These are phyloP conservation scores for Penicillium crustosum DNA, from an alignment of 2,329 filamentous ascomycete species.

Conservation along the genomic window DNA sequence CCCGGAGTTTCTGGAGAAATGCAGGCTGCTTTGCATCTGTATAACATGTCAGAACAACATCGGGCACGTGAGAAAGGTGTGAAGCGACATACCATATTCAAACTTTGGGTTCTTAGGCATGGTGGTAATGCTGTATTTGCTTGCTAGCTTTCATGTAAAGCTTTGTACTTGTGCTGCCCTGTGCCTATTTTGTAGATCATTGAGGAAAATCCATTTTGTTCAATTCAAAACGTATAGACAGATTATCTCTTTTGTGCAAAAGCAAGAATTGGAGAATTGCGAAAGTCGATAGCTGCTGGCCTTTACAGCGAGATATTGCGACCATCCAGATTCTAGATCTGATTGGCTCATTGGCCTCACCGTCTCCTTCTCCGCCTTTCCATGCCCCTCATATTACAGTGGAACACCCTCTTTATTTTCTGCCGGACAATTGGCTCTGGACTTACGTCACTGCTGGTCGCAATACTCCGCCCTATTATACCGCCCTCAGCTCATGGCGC, in stretches of 20 bases:
- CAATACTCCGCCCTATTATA: constrained; percentile 1
- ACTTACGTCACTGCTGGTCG: background rate
- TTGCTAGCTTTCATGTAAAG: constrained; percentile 13
- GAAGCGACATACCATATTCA: constrained; percentile 39
- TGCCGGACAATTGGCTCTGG: background rate
- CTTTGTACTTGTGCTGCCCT: constrained; percentile 14
- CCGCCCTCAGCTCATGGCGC: constrained; percentile 29
- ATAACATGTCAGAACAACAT: background rate
- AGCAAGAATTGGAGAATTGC: background rate
- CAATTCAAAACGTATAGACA: background rate
- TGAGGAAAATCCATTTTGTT: constrained; percentile 5
- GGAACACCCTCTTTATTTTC: background rate
- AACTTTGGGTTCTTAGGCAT: constrained; percentile 48
- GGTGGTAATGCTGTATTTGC: constrained; percentile 10
- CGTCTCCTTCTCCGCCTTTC: background rate
- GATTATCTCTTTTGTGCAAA: background rate
- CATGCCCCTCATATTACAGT: no score
- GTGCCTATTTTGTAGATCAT: background rate
- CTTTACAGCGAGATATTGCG: background rate
- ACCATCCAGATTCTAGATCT: background rate
- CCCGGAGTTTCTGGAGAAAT: constrained; percentile 44
- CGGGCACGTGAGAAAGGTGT: background rate
- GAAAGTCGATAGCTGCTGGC: background rate
- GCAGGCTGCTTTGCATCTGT: constrained; percentile 45
- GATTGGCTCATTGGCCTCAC: background rate